phyloP scores from a whole-genome alignment of 306 rosid genomes.

The Hippophae gyantsensis region DNA sequence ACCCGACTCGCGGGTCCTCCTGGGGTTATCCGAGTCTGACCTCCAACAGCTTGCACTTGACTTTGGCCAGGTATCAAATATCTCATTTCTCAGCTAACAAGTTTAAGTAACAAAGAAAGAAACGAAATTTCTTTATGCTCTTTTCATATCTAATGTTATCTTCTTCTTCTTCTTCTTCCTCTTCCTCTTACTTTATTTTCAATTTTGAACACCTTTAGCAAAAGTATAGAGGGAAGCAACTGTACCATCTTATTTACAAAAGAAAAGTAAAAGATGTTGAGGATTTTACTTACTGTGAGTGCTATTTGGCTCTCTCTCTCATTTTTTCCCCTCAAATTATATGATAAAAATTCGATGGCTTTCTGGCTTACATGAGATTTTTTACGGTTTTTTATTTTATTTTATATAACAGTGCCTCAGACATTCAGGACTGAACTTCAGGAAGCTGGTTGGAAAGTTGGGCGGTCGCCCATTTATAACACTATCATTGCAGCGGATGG shows the following conservation, averaged over 20 bases:
- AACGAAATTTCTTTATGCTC: neutral
- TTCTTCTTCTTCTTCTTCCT: neutral
- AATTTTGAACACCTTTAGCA: conserved; percentile 23
- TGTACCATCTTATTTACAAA: conserved; percentile 76
- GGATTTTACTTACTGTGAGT: conserved; percentile 61
- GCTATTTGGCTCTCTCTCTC: neutral
- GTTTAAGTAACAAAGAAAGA: neutral
- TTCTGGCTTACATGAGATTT: neutral
- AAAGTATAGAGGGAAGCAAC: conserved; percentile 80
- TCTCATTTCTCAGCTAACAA: neutral
- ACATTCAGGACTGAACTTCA: conserved; percentile 74
- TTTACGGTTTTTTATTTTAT: neutral
- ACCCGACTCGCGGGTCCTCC: conserved; percentile 47
- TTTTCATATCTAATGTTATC: neutral
- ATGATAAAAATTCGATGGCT: neutral
- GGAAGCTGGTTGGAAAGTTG: conserved; percentile 92
- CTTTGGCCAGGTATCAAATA: conserved; percentile 53
- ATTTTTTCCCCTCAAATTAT: neutral
- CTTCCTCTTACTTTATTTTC: neutral
- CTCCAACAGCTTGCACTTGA: conserved; percentile 68
- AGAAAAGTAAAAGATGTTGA: conserved; percentile 70
- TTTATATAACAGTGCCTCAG: conserved; percentile 54
- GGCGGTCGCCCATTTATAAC: conserved; percentile 65
- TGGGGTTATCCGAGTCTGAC: conserved; percentile 74
- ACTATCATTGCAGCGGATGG: conserved; percentile 80